Conservation (phyloP, 2,329 filamentous ascomycete species). For the Fusarium globosum region DNA sequence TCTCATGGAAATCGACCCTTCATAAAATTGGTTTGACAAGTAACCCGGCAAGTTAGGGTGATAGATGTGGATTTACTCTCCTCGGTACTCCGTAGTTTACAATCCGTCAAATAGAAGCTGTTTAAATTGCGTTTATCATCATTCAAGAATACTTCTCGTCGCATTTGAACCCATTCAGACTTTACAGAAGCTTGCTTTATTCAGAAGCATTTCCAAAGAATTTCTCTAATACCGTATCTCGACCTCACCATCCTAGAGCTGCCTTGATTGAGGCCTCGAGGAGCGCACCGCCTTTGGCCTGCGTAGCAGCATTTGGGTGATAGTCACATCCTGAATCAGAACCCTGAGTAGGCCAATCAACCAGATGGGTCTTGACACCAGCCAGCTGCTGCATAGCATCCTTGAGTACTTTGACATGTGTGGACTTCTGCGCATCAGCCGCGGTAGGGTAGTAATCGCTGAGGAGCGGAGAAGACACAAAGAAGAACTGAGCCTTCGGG, state of each 20-base stretch:
- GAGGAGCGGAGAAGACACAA: slow-evolving; percentile 55
- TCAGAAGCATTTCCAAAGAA: not conserved
- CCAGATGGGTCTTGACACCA: slow-evolving; percentile 49
- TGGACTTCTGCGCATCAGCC: slow-evolving; percentile 53
- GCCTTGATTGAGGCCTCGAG: slow-evolving; percentile 44
- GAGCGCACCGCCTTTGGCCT: slow-evolving; percentile 46
- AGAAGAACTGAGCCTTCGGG: slow-evolving; percentile 51
- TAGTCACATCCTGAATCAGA: slow-evolving; percentile 56
- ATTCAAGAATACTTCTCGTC: no score
- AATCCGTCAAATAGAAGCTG: no score
- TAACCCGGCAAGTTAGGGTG: no score
- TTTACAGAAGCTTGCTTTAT: not conserved
- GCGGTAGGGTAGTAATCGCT: slow-evolving; percentile 51
- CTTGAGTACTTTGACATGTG: slow-evolving; percentile 50
- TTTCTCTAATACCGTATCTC: no score
- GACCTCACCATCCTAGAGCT: slow-evolving; percentile 19
- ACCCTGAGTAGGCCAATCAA: slow-evolving; percentile 56
- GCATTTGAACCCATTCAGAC: no score
- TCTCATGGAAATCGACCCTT: no score
- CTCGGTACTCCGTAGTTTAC: no score
- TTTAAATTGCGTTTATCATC: no score
- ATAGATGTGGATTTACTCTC: no score
- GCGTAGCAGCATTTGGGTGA: slow-evolving; percentile 54
- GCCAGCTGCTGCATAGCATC: slow-evolving; percentile 48
- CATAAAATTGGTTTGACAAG: no score